Base-by-base conservation (phyloP, 805 yeast genomes). In the Zygoascus ofunaensis region DNA sequence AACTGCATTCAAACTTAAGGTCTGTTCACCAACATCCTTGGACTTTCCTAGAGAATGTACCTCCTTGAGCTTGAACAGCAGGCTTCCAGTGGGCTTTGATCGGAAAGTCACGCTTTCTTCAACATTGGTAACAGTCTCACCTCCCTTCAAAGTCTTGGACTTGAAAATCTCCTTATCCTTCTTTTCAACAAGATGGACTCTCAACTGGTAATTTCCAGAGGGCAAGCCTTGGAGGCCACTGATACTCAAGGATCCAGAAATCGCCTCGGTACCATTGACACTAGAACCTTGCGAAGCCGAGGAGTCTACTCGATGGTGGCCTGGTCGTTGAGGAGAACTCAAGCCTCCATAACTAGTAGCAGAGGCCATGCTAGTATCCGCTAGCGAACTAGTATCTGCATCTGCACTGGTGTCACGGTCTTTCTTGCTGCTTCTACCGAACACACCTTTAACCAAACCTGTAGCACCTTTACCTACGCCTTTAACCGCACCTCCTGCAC, bases 31-130 rank as follows among this genome's bases (percentile, higher is more conserved):
- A 34, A 87, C 44, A 45, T 76, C 83, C 22, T 68, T 66, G 52
- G 76, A 80, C 56, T 81, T 79, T 33, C 94, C 87, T 53, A 89
- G 72, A 2, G 77, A 73, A 59, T 84, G 92, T 56, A 76, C 82
- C 28, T 79, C 77, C 35, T 76, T 69, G 22, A 85, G 75, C 34
- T 71, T 69, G 55, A 90, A 75, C 2, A 76, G 65, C 35, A 89
- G 55, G 44, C 68, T 71, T 3, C 80, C 79, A 8, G 74, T 80
- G 3, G 79, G 63, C 3, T 80, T 69, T 4, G 90, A 80, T 55
- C 74, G 78, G 67, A 89, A 83, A 3, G 79, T 70, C 48, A 73
- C 68, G 18, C 78, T 68, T 57, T 86, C 95, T 47, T 77, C 58
- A 28, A 58, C 37, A 7, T 48, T 44, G n/a, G 60, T 54, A 33